Conservation (phyloP, 495 filamentous ascomycete genomes). For the Immersiella caudata region DNA sequence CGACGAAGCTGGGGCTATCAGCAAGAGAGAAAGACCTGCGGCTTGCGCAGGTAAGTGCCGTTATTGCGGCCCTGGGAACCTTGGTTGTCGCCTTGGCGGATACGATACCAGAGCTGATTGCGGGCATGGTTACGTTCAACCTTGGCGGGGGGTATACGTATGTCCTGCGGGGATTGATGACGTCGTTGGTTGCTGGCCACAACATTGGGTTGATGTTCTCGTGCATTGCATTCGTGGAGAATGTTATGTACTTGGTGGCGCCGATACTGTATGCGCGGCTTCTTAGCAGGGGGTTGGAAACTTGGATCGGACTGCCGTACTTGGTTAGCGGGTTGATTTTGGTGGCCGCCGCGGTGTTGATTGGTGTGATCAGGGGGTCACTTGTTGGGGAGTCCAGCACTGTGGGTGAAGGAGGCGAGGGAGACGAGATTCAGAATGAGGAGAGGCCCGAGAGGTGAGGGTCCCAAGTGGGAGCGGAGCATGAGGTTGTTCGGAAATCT, state of each 20-base stretch:
- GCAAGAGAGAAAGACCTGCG: slow-evolving; percentile 12
- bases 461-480: no score
- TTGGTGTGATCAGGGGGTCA: slow-evolving; percentile 1
- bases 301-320: slow-evolving; percentile 14
- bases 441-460: no score
- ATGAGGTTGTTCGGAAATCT: no score
- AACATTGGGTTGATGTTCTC: slow-evolving; percentile 12
- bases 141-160: slow-evolving; percentile 11
- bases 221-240: slow-evolving; percentile 4
- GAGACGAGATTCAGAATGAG: no score
- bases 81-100: background rate
- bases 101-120: background rate
- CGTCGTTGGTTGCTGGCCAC: slow-evolving; percentile 9
- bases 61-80: background rate
- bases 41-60: slow-evolving; percentile 7
- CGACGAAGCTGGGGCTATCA: background rate
- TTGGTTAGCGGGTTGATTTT: slow-evolving; percentile 1
- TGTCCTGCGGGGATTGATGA: slow-evolving; percentile 15
- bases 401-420: background rate
- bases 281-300: background rate
- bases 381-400: background rate
- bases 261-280: background rate
- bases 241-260: background rate
- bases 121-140: background rate
- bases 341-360: slow-evolving; percentile 11